A percentile compares a stretch with the other conserved stretches of the same genome.
Evolutionary conservation across 169 alveolate genomes (phyloP).

Genomic region (Besnoitia besnoiti): DNA sequence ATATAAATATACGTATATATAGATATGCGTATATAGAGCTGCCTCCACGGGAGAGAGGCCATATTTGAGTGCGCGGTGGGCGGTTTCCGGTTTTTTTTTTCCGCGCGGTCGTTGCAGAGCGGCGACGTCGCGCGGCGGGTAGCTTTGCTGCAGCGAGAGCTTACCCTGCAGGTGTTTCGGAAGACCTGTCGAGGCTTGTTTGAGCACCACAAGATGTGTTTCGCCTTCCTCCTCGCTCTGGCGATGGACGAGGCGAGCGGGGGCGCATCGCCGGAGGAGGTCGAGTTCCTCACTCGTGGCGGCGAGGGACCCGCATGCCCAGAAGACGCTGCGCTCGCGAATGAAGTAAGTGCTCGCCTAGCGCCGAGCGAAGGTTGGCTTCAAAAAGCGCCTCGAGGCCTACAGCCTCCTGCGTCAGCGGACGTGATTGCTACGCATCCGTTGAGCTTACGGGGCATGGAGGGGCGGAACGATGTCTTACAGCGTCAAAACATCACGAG

Average conservation of each 20-base stretch:
- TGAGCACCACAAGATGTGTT: conserved; percentile 87
- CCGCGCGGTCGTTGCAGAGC: background rate
- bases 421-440: no score
- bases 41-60: background rate
- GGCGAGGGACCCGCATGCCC: background rate
- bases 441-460: no score
- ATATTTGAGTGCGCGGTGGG: background rate
- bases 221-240: conserved; percentile 88
- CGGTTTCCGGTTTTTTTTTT: background rate
- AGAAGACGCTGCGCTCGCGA: background rate
- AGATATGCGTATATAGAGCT: background rate
- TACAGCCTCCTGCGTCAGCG: no score
- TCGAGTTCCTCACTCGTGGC: background rate
- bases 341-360: background rate
- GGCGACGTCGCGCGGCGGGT: conserved; percentile 76
- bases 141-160: conserved; percentile 81
- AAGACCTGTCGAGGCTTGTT: conserved; percentile 92
- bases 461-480: no score
- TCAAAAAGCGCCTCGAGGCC: no score
- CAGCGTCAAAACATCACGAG: no score
- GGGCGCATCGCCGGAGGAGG: background rate
- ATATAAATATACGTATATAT: background rate
- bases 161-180: conserved; percentile 87
- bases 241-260: conserved; percentile 67
- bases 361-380: no score